phyloP scores from a whole-genome alignment of 495 filamentous ascomycete species.

The Patellaria atrata region DNA sequence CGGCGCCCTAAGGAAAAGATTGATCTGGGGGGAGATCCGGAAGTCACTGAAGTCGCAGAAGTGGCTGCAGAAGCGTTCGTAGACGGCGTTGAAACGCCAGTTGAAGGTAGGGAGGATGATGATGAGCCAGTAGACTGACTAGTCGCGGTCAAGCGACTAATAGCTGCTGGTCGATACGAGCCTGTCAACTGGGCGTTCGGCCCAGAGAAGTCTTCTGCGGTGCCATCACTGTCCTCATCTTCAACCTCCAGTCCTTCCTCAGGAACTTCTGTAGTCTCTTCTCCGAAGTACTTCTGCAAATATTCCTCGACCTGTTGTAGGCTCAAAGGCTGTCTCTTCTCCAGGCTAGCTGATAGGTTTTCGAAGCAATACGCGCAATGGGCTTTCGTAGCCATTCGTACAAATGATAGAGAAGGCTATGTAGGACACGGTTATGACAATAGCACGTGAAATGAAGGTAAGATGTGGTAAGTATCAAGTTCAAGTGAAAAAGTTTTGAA shows the following conservation, averaged over 20 bases:
- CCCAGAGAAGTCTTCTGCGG: slow-evolving; percentile 4
- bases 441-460: no score
- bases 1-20: no score
- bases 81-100: slow-evolving; percentile 30
- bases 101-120: slow-evolving; percentile 33
- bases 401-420: no score
- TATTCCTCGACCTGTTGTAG: slow-evolving; percentile 55
- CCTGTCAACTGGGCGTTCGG: neutral
- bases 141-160: slow-evolving; percentile 26
- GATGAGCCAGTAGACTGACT: slow-evolving; percentile 26
- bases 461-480: no score
- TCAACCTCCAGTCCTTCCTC: slow-evolving; percentile 17
- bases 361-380: slow-evolving; percentile 94
- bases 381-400: slow-evolving; percentile 70
- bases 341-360: slow-evolving; percentile 49
- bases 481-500: no score
- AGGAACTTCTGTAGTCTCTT: slow-evolving; percentile 22
- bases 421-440: no score
- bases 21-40: no score
- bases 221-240: slow-evolving; percentile 8
- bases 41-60: no score
- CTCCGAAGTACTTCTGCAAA: slow-evolving; percentile 42
- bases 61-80: slow-evolving; percentile 29
- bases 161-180: slow-evolving; percentile 13
- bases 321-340: slow-evolving; percentile 40